A percentile compares a stretch with the other conserved stretches of the same genome.
Evolutionary conservation across 805 yeast genomes (phyloP).

Genomic region (Wickerhamomyces ciferrii): DNA sequence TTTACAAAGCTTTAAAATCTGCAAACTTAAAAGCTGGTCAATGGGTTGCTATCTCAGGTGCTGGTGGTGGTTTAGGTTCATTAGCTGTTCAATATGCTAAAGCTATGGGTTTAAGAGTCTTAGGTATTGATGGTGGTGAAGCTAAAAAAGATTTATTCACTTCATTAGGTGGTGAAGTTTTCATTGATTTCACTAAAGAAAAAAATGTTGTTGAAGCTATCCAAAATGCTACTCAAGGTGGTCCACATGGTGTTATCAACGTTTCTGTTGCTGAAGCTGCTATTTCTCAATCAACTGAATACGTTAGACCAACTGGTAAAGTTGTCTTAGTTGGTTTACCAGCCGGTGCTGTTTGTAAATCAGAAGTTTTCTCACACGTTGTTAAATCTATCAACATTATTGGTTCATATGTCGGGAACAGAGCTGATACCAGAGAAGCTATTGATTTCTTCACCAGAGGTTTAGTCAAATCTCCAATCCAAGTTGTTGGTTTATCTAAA

Average conservation of each 20-base stretch:
- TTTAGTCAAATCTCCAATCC: slow-evolving; percentile 56
- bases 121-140: slow-evolving; percentile 64
- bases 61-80: slow-evolving; percentile 73
- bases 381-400: slow-evolving; percentile 62
- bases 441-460: slow-evolving; percentile 67
- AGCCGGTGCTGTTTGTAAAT: slow-evolving; percentile 63
- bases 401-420: slow-evolving; percentile 86
- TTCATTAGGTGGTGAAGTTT: slow-evolving; percentile 56
- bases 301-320: slow-evolving; percentile 61
- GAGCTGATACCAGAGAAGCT: slow-evolving; percentile 78
- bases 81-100: slow-evolving; percentile 67
- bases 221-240: slow-evolving; percentile 55
- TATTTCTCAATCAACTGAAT: slow-evolving; percentile 50
- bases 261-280: slow-evolving; percentile 67
- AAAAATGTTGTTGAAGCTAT: slow-evolving; percentile 50
- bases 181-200: slow-evolving; percentile 50
- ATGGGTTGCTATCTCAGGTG: slow-evolving; percentile 71
- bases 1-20: slow-evolving; percentile 82
- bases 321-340: slow-evolving; percentile 74
- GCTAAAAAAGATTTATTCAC: slow-evolving; percentile 47
- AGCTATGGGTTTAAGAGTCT: slow-evolving; percentile 67
- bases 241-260: slow-evolving; percentile 68
- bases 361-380: slow-evolving; percentile 67
- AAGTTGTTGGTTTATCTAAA: slow-evolving; percentile 51
- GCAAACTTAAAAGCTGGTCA: slow-evolving; percentile 63